Conservation (phyloP, 228 moss, liverwort and hornwort genomes). For the Sphagnum magellanicum region DNA sequence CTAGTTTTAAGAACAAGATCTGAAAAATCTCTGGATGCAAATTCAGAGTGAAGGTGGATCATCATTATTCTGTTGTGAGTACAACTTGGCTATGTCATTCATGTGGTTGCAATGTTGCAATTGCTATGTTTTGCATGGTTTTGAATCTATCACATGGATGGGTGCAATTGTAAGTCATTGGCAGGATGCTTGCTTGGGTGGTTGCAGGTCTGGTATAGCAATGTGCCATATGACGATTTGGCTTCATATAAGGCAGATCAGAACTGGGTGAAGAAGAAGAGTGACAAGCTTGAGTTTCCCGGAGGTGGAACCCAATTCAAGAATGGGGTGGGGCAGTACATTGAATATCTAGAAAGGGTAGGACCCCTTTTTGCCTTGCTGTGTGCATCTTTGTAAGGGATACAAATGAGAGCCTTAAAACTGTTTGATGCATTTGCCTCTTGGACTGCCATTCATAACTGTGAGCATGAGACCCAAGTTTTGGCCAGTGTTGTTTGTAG, state of each 20-base stretch:
- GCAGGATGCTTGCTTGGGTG: too few species aligned
- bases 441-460: neutral
- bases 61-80: neutral
- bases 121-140: neutral
- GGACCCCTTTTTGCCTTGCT: neutral
- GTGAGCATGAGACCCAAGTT: neutral
- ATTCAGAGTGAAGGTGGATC: neutral
- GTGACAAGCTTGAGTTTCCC: slow-evolving; percentile 62
- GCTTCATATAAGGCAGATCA: slow-evolving; percentile 81
- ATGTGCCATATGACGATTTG: slow-evolving; percentile 70
- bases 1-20: neutral
- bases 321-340: slow-evolving; percentile 62
- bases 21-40: neutral
- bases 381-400: neutral
- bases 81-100: neutral
- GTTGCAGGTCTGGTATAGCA: slow-evolving; percentile 77
- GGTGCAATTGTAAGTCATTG: neutral
- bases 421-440: neutral
- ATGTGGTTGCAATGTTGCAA: neutral
- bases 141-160: neutral
- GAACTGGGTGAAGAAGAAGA: slow-evolving; percentile 74
- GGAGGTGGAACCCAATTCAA: slow-evolving; percentile 92
- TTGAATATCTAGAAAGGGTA: slow-evolving; percentile 64
- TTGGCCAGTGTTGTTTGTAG: neutral
- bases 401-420: neutral